Evolutionary conservation across 306 rosid species (phyloP).

Genomic region (Vigna nakashimae): DNA sequence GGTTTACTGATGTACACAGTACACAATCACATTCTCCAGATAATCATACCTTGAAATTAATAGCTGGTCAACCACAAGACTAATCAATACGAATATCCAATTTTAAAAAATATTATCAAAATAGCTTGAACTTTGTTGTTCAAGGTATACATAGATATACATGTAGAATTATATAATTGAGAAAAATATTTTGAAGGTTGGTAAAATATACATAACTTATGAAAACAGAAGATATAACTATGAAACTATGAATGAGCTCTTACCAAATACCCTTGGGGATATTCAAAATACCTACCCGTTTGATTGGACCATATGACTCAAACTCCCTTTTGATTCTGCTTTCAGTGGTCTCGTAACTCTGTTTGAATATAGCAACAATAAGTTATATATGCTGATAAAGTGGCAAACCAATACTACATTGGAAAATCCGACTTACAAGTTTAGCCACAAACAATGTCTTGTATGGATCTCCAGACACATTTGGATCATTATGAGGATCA

Average conservation of each 20-base stretch:
- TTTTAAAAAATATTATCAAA: conserved; percentile 16
- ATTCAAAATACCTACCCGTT: conserved; percentile 98
- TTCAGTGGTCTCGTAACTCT: conserved; percentile 95
- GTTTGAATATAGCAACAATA: conserved; percentile 46
- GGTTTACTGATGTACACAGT: background rate
- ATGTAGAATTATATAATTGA: background rate
- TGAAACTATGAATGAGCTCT: conserved; percentile 60
- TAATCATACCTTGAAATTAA: background rate
- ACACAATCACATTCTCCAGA: background rate
- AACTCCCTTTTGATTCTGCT: conserved; percentile 99
- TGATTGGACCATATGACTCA: conserved; percentile 98
- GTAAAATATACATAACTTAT: background rate
- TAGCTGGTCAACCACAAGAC: background rate
- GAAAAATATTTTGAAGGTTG: conserved; percentile 7
- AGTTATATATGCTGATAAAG: conserved; percentile 30
- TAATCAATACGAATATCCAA: background rate
- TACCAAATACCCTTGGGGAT: conserved; percentile 83
- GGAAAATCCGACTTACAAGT: conserved; percentile 68
- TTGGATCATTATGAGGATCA: conserved; percentile 81
- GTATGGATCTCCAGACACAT: conserved; percentile 93
- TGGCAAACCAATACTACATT: background rate
- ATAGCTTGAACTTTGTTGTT: conserved; percentile 4
- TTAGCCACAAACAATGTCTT: conserved; percentile 93
- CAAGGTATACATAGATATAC: background rate
- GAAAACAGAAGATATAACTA: conserved; percentile 12